These are phyloP conservation scores for fission yeast (Schizosaccharomyces pombe) DNA, from an alignment of 805 yeast species.

Conservation along the genomic window DNA sequence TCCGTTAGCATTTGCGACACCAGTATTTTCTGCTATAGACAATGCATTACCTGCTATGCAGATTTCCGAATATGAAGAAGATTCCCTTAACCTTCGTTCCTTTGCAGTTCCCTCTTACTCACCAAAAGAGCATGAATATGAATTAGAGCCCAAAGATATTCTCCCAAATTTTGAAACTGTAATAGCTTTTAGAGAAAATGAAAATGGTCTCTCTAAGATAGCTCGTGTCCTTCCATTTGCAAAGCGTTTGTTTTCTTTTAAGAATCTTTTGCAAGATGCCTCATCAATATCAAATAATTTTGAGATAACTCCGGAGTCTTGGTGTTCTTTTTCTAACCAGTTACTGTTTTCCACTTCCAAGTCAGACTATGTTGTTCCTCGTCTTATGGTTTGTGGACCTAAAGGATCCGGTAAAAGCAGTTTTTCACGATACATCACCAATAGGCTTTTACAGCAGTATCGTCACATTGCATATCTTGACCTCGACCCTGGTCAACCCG, in stretches of 20 bases:
- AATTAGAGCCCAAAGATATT: neutral
- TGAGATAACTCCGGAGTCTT: neutral
- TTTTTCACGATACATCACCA: constrained; percentile 29
- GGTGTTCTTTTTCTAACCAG: neutral
- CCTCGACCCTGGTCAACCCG: constrained; percentile 78
- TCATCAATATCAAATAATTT: neutral
- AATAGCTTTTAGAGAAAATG: neutral
- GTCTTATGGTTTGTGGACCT: constrained; percentile 23
- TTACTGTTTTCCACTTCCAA: neutral
- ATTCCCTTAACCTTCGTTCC: neutral
- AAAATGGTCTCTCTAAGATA: neutral
- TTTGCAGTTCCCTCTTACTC: neutral
- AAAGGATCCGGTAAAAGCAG: constrained; percentile 74
- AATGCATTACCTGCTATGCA: too few relatives aligned
- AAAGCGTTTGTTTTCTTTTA: neutral
- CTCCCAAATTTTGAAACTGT: neutral
- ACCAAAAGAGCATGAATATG: too few relatives aligned
- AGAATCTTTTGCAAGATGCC: neutral
- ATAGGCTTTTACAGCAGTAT: constrained; percentile 19
- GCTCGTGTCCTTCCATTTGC: neutral
- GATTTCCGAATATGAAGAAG: too few relatives aligned
- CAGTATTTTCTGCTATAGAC: neutral
- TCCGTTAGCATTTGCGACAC: neutral
- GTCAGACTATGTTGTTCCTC: neutral
- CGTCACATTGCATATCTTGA: constrained; percentile 27